Base-by-base conservation (phyloP, 2,329 filamentous ascomycete genomes). In the Claviceps fusiformis region DNA sequence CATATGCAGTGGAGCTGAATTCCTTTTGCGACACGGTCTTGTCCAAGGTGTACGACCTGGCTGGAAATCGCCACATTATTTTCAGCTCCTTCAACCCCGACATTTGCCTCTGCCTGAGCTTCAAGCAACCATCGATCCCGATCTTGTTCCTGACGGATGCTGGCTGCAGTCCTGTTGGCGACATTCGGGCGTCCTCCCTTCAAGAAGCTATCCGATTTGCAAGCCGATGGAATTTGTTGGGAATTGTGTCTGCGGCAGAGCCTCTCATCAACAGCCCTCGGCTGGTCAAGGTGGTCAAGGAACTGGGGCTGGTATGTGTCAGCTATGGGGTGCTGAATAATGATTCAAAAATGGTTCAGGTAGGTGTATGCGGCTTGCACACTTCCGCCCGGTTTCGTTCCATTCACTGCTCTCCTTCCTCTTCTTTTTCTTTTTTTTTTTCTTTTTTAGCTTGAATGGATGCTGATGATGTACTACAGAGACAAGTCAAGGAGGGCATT, bases 81-180 rank as follows among this genome's bases (percentile, higher is more conserved):
- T 97, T 98, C 72, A 95, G 89, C 60, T 93, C 87, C 52, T 98
- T 98, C 74, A 95, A 97, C 70, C 93, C 93, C 0, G 93, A 98
- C 64, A 90, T 98, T 49, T 98, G 93, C 67, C 79, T 98, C 15
- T 82, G 95, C 60, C 75, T 97, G 45, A 93, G 87, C 55, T 95
- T 95, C 78, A 98, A 98, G 74, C 93, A 98, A 73, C 92, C 92
- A 1, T 95, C 87, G 48, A 96, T 96, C 55, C 95, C 93, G 0
- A 90, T 98, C 57, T 75, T 98, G 59, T 98, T 98, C 73, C 77
- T 98, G 45, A 95, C 87, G 0, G 93, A 98, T 63, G 89, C 90
- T 0, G 93, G 92, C 0, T 84, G 82, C n/a, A 79, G 73, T 19
- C 76, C 82, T 0, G 90, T 95, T 3, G 89, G 89, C 33, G 93